Evolutionary conservation across 352 stramenopile genomes (phyloP).

Genomic region (Globisporangium parvum): DNA sequence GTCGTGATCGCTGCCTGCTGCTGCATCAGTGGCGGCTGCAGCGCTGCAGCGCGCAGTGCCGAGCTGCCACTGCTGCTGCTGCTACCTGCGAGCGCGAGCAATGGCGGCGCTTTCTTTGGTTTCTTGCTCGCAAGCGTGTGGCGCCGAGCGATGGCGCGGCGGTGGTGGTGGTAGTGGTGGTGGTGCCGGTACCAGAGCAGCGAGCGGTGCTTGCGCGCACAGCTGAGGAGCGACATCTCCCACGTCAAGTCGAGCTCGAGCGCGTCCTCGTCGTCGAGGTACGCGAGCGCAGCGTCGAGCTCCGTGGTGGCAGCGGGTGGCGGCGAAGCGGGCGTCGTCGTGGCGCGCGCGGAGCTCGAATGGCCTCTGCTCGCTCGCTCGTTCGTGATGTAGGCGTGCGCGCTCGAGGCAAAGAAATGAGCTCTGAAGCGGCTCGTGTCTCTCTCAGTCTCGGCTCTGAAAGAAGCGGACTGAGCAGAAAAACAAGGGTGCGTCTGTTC

Average conservation of each 20-base stretch:
- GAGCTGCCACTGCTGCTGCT: constrained; percentile 9
- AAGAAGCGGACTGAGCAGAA: too few relatives aligned
- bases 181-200: constrained; percentile 40
- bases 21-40: not conserved
- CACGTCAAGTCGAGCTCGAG: constrained; percentile 31
- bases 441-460: too few relatives aligned
- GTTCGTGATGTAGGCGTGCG: too few relatives aligned
- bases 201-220: constrained; percentile 40
- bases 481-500: too few relatives aligned
- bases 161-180: not conserved
- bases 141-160: constrained; percentile 27
- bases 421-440: too few relatives aligned
- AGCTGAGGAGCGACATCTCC: constrained; percentile 60
- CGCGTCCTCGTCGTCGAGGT: constrained; percentile 22
- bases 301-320: not conserved
- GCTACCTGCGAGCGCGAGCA: constrained; percentile 4
- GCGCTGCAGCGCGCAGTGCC: not conserved
- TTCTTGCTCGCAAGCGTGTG: constrained; percentile 16
- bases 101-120: constrained; percentile 5
- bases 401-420: not conserved
- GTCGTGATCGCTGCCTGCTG: not conserved
- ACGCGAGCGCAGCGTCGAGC: not conserved
- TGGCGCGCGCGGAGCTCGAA: not conserved
- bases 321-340: not conserved
- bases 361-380: too few relatives aligned